Evolutionary conservation across 495 filamentous ascomycete species (phyloP).

Genomic region (Penicillium angulare): DNA sequence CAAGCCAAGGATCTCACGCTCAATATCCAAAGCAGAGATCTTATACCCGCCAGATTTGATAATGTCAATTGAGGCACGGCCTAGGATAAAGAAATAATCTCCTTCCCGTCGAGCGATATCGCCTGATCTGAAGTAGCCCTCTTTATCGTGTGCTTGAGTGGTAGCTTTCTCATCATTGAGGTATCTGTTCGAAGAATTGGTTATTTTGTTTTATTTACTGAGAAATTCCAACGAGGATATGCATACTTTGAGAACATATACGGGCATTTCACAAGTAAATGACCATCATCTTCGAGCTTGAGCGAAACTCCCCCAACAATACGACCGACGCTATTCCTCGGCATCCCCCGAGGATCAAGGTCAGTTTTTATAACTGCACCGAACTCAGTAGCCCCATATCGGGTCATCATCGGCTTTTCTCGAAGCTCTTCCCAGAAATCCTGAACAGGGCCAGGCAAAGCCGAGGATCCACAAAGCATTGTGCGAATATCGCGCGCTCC

Average conservation of each 20-base stretch:
- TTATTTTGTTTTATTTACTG: too few species aligned
- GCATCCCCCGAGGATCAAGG: conserved; percentile 31
- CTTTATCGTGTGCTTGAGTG: conserved; percentile 25
- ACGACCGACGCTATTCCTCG: conserved; percentile 36
- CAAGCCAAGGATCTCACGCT: conserved; percentile 40
- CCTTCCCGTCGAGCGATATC: conserved; percentile 48
- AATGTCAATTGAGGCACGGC: conserved; percentile 46
- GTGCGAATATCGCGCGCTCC: conserved; percentile 40
- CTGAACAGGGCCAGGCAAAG: conserved; percentile 44
- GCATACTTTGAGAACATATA: conserved; percentile 43
- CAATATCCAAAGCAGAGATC: conserved; percentile 44
- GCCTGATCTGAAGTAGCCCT: conserved; percentile 49
- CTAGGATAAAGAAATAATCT: conserved; percentile 47
- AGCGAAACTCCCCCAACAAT: conserved; percentile 38
- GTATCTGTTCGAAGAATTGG: conserved; percentile 27
- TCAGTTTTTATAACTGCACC: conserved; percentile 44
- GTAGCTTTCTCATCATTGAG: conserved; percentile 42
- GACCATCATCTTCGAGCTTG: conserved; percentile 35
- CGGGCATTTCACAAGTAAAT: conserved; percentile 42
- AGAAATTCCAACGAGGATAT: not conserved
- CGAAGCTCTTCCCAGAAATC: conserved; percentile 45
- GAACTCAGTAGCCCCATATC: conserved; percentile 50
- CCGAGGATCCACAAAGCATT: conserved; percentile 46
- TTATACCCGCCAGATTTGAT: conserved; percentile 50
- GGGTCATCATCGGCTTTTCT: conserved; percentile 38